Conservation (phyloP, 83 land plant genomes). For the Diphasiastrum complanatum region DNA sequence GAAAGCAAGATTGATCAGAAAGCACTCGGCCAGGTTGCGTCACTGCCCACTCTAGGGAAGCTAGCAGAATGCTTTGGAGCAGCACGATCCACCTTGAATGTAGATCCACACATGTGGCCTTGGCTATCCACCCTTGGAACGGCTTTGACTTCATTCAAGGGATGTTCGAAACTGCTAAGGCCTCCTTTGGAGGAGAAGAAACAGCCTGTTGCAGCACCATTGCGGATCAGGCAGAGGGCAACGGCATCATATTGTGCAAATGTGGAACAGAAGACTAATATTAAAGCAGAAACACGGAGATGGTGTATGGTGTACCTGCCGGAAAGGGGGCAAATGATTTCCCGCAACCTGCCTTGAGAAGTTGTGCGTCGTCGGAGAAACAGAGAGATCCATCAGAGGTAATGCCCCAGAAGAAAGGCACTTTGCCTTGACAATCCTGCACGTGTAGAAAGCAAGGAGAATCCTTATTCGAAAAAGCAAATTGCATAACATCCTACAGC, state of each 20-base stretch:
- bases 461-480: neutral
- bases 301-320: slow-evolving; percentile 39
- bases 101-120: slow-evolving; percentile 7
- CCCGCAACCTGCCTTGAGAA: slow-evolving; percentile 59
- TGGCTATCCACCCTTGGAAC: slow-evolving; percentile 14
- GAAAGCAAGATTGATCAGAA: neutral
- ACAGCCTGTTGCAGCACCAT: neutral
- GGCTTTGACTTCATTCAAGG: neutral
- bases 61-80: neutral
- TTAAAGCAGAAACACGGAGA: no score
- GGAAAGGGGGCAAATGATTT: slow-evolving; percentile 89
- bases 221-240: no score
- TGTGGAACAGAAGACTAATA: no score
- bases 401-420: slow-evolving; percentile 76
- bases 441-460: neutral
- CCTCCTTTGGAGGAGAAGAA: slow-evolving; percentile 5
- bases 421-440: slow-evolving; percentile 71
- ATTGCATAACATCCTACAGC: no score
- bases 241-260: no score
- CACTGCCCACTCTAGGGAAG: slow-evolving; percentile 8
- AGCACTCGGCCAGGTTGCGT: slow-evolving; percentile 4
- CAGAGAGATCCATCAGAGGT: slow-evolving; percentile 74
- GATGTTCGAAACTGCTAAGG: slow-evolving; percentile 8
- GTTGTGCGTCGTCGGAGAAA: slow-evolving; percentile 50
- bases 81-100: slow-evolving; percentile 8